Evolutionary conservation across 768 basidiomycete genomes (phyloP), one percentile per base, ranked within the genome.

Genomic region (Lactarius quietus): DNA sequence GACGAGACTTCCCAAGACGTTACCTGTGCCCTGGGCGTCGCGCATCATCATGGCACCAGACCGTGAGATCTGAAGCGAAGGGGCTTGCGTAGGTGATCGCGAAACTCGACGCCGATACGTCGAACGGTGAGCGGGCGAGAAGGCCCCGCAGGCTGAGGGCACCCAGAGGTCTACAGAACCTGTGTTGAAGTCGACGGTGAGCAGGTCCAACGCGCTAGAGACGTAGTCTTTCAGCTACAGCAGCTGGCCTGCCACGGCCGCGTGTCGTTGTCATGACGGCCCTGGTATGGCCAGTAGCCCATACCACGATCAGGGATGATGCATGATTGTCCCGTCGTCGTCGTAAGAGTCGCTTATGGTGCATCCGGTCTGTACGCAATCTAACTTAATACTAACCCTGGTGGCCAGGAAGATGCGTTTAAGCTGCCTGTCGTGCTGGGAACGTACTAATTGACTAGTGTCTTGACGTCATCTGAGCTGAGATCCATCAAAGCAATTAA

Each of bases 131-230:
- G 61, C 62, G 3, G 78, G 66, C 26, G 78, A 64, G 66, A 82
- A 86, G 18, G 68, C 41, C 1, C 55, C 15, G 70, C 84, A 85
- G 52, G 71, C 59, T 17, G 74, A 72, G 33, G 82, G 78, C 23
- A 81, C 72, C 84, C 87, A 89, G n/a, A 87, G 77, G 71, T 90
- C 89, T 36, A 83, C 78, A 7, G 84, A 86, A 57, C 88, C 86
- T 3, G 88, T 89, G 73, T 90, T 89, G 68, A 89, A 76, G 72
- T 87, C 83, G 39, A 89, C 79, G 3, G 79, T 76, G 20, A 89
- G 70, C 28, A 81, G 64, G 63, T 85, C 83, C 45, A 80, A 68
- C 31, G 64, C 63, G 20, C 75, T 76, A 28, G 74, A 72, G 2
- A 79, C 73, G 64, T 78, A 72, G 70, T 83, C 83, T 15, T 63